These are phyloP conservation scores for Blastobotrys mokoenaii DNA, from an alignment of 805 yeast species.

Conservation along the genomic window DNA sequence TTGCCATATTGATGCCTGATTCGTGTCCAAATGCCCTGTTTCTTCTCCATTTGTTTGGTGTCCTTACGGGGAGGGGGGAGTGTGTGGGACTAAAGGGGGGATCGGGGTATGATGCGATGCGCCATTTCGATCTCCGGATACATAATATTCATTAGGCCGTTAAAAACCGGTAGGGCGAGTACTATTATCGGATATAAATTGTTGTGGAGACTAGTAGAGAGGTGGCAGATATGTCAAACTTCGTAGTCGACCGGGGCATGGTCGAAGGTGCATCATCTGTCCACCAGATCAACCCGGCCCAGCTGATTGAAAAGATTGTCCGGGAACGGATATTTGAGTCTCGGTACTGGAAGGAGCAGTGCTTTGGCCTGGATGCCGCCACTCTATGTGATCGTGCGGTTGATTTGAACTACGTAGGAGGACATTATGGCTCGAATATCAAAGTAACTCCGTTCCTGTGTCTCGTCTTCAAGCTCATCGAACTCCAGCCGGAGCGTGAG, in stretches of 20 bases:
- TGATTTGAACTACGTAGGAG: constrained; percentile 44
- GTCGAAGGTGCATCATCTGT: constrained; percentile 20
- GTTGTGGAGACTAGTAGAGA: too few species aligned
- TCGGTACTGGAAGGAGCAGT: constrained; percentile 48
- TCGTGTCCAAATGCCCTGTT: constrained; percentile 22
- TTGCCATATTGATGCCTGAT: constrained; percentile 20
- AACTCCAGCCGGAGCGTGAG: constrained; percentile 58
- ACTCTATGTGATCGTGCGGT: constrained; percentile 42
- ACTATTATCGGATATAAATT: too few species aligned
- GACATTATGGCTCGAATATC: constrained; percentile 40
- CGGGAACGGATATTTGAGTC: constrained; percentile 50
- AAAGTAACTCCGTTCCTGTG: constrained; percentile 70
- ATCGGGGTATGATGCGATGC: neutral
- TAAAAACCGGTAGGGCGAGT: too few species aligned
- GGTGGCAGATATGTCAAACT: constrained; percentile 9
- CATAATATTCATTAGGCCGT: too few species aligned
- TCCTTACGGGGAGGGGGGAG: neutral
- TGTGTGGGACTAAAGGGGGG: neutral
- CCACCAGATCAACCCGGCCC: constrained; percentile 41
- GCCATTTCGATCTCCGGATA: too few species aligned
- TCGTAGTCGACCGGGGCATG: constrained; percentile 22
- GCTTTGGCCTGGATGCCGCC: constrained; percentile 43
- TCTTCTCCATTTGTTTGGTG: constrained; percentile 4
- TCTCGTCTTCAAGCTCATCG: constrained; percentile 65
- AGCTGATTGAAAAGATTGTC: constrained; percentile 49